Percentiles rank a stretch among this genome's conserved stretches.
Conservation (phyloP, 108 stramenopile genomes). For the Skeletonema menzelii region DNA sequence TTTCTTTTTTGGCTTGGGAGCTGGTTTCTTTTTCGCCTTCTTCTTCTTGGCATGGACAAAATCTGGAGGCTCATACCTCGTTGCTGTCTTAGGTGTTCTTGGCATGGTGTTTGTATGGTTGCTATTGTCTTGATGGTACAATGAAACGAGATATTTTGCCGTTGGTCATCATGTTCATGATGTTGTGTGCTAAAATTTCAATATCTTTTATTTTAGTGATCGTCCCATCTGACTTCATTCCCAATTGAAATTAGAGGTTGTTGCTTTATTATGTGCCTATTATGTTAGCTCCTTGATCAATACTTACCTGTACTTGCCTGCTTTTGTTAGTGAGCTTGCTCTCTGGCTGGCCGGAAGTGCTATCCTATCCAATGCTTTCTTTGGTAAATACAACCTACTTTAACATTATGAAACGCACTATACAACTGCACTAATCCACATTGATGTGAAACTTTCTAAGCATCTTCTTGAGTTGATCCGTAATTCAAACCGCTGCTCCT, state of each 20-base stretch:
- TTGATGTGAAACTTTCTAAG: not conserved
- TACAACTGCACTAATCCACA: not conserved
- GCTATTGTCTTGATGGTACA: not conserved
- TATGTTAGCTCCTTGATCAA: too few relatives aligned
- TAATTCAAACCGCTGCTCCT: slow-evolving; percentile 9
- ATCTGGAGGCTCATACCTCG: slow-evolving; percentile 1
- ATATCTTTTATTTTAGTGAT: too few relatives aligned
- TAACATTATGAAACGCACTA: not conserved
- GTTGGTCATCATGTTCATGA: not conserved
- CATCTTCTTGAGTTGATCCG: not conserved
- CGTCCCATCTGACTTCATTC: too few relatives aligned
- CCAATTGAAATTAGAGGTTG: too few relatives aligned
- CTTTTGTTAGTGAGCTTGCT: too few relatives aligned
- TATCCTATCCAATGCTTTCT: too few relatives aligned
- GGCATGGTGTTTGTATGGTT: not conserved
- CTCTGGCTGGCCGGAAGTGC: too few relatives aligned
- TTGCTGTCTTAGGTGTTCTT: not conserved
- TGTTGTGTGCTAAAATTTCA: too few relatives aligned
- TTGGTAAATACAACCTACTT: too few relatives aligned
- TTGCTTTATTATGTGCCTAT: too few relatives aligned
- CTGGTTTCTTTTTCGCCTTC: not conserved
- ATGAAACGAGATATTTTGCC: not conserved
- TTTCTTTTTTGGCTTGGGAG: slow-evolving; percentile 5
- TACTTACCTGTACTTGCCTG: too few relatives aligned
- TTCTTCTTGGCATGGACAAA: slow-evolving; percentile 9